Conservation (phyloP, 1,284 basidiomycete genomes). For the Boletellus deceptivus region DNA sequence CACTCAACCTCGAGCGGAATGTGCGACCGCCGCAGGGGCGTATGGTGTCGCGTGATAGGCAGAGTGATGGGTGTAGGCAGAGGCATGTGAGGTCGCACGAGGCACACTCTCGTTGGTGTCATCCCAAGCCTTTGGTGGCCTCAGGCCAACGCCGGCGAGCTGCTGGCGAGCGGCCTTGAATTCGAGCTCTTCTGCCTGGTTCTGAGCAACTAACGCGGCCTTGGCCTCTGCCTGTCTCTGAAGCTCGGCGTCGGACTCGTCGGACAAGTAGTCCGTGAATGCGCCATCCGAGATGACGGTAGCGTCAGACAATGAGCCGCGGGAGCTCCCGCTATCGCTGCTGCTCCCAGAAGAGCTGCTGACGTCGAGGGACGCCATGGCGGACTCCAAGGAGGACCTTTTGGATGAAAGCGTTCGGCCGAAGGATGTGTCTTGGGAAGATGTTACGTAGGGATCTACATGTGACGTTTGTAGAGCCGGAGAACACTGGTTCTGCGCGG, state of each 20-base stretch:
- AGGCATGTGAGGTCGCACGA: conserved; percentile 24
- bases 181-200: conserved; percentile 72
- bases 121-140: conserved; percentile 73
- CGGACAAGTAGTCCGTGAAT: conserved; percentile 81
- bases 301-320: conserved; percentile 58
- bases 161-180: conserved; percentile 75
- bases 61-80: conserved; percentile 30
- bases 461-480: conserved; percentile 18
- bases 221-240: conserved; percentile 77
- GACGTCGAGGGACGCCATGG: conserved; percentile 41
- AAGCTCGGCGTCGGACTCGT: conserved; percentile 79
- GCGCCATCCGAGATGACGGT: conserved; percentile 79
- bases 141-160: conserved; percentile 66
- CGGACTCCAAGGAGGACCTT: conserved; percentile 34
- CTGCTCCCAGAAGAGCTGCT: conserved; percentile 39
- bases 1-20: conserved; percentile 31
- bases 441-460: conserved; percentile 16
- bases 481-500: conserved; percentile 20
- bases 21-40: conserved; percentile 27
- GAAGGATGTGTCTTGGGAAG: conserved; percentile 25
- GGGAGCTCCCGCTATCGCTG: conserved; percentile 58
- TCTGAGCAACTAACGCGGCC: conserved; percentile 72
- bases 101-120: conserved; percentile 48
- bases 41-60: conserved; percentile 29
- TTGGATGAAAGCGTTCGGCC: conserved; percentile 33